These are phyloP conservation scores for Teratosphaeria pseudoeucalypti DNA, from an alignment of 2,329 filamentous ascomycete species.

Conservation along the genomic window DNA sequence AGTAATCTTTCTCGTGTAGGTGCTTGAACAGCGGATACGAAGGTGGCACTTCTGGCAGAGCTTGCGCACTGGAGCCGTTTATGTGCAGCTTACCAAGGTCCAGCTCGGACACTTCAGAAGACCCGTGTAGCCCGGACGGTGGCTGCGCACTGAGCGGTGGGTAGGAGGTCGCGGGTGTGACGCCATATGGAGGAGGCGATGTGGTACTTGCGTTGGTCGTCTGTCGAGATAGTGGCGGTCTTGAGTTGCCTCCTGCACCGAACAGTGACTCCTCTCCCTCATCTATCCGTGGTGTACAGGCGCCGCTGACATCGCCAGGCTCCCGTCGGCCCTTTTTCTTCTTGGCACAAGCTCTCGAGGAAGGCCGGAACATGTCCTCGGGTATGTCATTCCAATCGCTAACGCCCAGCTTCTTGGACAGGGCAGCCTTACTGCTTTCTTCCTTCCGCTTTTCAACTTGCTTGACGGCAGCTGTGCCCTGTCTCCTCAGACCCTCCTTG, in stretches of 20 bases:
- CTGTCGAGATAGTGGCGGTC: not conserved
- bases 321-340: slow-evolving; percentile 6
- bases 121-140: slow-evolving; percentile 1
- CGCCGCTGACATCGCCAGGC: not conserved
- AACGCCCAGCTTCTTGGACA: slow-evolving; percentile 38
- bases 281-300: slow-evolving; percentile 4
- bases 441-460: slow-evolving; percentile 33
- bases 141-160: slow-evolving; percentile 28
- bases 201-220: not conserved
- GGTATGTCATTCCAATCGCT: slow-evolving; percentile 27
- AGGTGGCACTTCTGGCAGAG: slow-evolving; percentile 29
- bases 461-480: slow-evolving; percentile 36
- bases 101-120: not conserved
- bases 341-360: slow-evolving; percentile 5
- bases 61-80: not conserved
- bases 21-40: slow-evolving; percentile 71
- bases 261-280: slow-evolving; percentile 19
- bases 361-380: slow-evolving; percentile 22
- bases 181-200: slow-evolving; percentile 15
- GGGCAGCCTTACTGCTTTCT: slow-evolving; percentile 38
- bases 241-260: not conserved
- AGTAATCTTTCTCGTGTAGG: slow-evolving; percentile 70
- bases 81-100: not conserved
- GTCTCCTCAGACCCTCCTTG: slow-evolving; percentile 43
- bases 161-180: slow-evolving; percentile 43